Conservation (phyloP, 805 yeast species). For the Saccharomycopsis sp. region DNA sequence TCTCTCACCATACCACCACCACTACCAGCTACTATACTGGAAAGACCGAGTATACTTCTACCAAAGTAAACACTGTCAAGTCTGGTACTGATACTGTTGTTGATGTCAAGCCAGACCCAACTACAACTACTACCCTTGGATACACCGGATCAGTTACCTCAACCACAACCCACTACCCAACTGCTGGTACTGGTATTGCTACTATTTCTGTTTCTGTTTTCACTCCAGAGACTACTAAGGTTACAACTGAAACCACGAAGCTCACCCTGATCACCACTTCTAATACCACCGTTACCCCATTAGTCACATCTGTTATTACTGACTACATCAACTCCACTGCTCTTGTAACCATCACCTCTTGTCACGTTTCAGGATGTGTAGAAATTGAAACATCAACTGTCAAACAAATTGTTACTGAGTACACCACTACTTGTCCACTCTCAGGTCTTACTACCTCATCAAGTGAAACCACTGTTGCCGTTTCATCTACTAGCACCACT, state of each 20-base stretch:
- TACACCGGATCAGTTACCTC: slow-evolving; percentile 6
- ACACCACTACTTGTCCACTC: slow-evolving; percentile 6
- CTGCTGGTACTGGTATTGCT: slow-evolving; percentile 20
- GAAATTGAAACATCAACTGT: background rate
- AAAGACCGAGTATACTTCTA: background rate
- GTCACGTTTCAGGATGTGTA: background rate
- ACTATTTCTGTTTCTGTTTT: slow-evolving; percentile 17
- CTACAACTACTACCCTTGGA: slow-evolving; percentile 8
- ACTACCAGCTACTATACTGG: background rate
- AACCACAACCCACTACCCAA: slow-evolving; percentile 19
- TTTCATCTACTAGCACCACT: background rate
- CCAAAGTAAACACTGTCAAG: background rate
- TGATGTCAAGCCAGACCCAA: slow-evolving; percentile 5
- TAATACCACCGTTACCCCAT: background rate
- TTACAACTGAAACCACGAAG: slow-evolving; percentile 17
- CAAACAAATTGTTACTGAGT: background rate
- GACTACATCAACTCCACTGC: background rate
- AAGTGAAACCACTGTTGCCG: slow-evolving; percentile 1
- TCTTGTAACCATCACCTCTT: background rate
- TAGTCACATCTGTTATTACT: background rate
- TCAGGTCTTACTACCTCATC: background rate
- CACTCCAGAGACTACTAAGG: slow-evolving; percentile 11
- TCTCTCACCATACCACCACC: background rate
- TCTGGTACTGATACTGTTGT: background rate
- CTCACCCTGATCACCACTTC: background rate